Evolutionary conservation across 805 yeast genomes (phyloP), one percentile per base, ranked within the genome.

Genomic region (Spathaspora sp.): DNA sequence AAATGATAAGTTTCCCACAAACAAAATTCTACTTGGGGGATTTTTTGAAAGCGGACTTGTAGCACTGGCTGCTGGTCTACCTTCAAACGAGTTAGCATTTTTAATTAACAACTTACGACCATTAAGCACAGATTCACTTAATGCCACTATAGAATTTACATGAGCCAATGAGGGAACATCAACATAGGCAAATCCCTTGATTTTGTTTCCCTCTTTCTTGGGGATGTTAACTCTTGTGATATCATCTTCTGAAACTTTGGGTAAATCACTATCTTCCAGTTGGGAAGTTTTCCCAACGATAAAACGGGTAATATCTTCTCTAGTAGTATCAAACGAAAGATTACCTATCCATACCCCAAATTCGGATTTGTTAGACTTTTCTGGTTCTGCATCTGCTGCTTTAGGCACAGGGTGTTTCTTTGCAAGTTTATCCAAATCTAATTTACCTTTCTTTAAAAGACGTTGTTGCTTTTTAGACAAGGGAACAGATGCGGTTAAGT

Each of bases 271-370:
- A 5, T 63, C 72, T 3, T 68, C 68, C 10, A 61, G 64, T 1
- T 64, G 70, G 14, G 70, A 61, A 0, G 93, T 80, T 62, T 86
- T 88, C 9, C 80, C 77, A 1, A 77, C 70, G 7, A 94, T 68
- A 57, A 87, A 90, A 49, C 83, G 76, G 12, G 73, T 72, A 32
- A 94, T 63, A 56, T 91, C 96, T 35, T 87, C 93, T 59, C 79
- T 83, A 0, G 85, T 77, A 5, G 97, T 89, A 49, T 89, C 94
- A 61, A 86, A 94, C 0, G 97, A 78, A 56, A 94, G 70, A 65
- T 94, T 94, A 43, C 99, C 99, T 46, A 94, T 81, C 99, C 99
- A 94, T 35, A 91, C 94, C 44, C 96, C 96, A 60, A 71, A 80
- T 50, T 78, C 81, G 4, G 85, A 78, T 62, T 75, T 75, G 48